Base-by-base conservation (phyloP, 1,284 basidiomycete genomes). In the Trichosporon sp. region DNA sequence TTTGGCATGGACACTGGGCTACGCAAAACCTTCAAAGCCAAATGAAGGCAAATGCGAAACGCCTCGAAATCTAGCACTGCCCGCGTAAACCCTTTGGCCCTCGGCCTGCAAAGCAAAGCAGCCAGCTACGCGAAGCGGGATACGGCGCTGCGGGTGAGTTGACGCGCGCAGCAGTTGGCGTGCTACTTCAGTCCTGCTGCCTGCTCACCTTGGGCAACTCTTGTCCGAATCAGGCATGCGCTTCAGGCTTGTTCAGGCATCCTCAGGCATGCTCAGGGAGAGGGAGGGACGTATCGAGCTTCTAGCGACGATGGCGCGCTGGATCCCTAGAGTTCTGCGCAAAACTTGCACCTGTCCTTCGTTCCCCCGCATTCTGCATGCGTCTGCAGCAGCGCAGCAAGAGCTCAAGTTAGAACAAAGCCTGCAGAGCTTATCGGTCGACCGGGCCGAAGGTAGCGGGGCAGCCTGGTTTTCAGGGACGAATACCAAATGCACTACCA, bases 401-500 rank as follows among this genome's bases (percentile, higher is more conserved):
- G 8, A 40, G 43, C 43, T n/a, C 10, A 46, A n/a, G 43, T 12
- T 46, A 46, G 43, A 46, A 61, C 31, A 16, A 31, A 32, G 26
- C 26, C 26, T 26, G 26, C 26, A 26, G 56, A 37, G 31, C 32
- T 4, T 16, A 56, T 19, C 56, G 56, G 56, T 32, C 56, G 10
- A 14, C 56, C 56, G 56, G 56, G 56, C 56, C 56, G 56, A 35
- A 12, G 26, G 43, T 6, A 21, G 12, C 7, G 56, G 31, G 26
- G 10, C 21, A 10, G 51, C 7, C 4, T 54, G 51, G 21, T 54
- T 21, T 54, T 54, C 51, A 54, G 51, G 51, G 51, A 21, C 12
- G 56, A 61, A 61, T 61, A 61, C 56, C 56, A 61, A 61, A 61
- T 61, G 56, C 21, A 12, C 31, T 11, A 10, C 8, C 31, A 7